Evolutionary conservation across 2,329 filamentous ascomycete genomes (phyloP).

Genomic region (Myriosclerotinia duriaeana): DNA sequence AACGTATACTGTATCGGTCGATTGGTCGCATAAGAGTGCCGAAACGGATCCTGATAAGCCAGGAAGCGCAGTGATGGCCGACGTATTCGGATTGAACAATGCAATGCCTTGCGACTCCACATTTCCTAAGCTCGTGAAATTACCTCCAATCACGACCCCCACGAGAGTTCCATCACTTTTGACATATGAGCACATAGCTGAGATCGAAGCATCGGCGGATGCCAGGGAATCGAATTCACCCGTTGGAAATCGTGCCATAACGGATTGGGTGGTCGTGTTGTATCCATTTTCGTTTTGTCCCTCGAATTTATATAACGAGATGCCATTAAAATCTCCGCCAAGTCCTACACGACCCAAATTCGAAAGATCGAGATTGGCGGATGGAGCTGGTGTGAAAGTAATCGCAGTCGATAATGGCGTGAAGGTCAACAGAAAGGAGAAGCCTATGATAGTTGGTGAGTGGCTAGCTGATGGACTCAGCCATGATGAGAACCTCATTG

Average conservation of each 20-base stretch:
- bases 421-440: constrained; percentile 44
- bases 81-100: constrained; percentile 72
- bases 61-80: constrained; percentile 68
- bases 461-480: constrained; percentile 35
- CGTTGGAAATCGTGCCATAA: constrained; percentile 81
- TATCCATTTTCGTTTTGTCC: constrained; percentile 71
- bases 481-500: constrained; percentile 41
- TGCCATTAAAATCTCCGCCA: constrained; percentile 84
- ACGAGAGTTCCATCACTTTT: constrained; percentile 63
- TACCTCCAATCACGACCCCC: constrained; percentile 85
- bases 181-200: constrained; percentile 81
- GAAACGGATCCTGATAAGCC: constrained; percentile 82
- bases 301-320: constrained; percentile 84
- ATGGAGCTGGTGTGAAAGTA: constrained; percentile 61
- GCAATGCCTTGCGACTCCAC: constrained; percentile 76
- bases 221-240: constrained; percentile 75
- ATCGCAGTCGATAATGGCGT: constrained; percentile 50
- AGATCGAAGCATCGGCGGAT: constrained; percentile 79
- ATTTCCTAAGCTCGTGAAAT: constrained; percentile 87
- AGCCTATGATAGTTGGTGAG: constrained; percentile 43
- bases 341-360: constrained; percentile 80
- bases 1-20: constrained; percentile 79
- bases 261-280: constrained; percentile 70
- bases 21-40: constrained; percentile 76
- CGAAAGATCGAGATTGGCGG: constrained; percentile 73